Conservation (phyloP, 495 filamentous ascomycete genomes). For the Stereocaulon alpinum region DNA sequence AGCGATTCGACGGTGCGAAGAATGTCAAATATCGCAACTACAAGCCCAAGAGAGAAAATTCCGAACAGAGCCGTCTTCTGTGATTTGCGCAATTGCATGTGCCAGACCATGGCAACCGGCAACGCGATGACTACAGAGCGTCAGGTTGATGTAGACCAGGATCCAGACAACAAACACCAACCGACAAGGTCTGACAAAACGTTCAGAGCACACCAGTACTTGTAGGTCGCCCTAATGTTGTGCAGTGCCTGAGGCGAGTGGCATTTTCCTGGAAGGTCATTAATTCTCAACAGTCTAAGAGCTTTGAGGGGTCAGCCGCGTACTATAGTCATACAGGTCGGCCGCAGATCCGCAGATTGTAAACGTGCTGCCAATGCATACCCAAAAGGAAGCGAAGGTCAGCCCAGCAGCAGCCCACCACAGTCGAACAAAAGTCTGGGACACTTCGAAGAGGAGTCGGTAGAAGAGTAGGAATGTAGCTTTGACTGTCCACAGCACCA, state of each 20-base stretch:
- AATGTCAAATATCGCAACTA: conserved; percentile 16
- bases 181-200: conserved; percentile 10
- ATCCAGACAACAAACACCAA: background rate
- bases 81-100: conserved; percentile 8
- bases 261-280: conserved; percentile 5
- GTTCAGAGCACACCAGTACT: conserved; percentile 19
- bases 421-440: conserved; percentile 5
- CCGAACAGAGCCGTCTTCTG: conserved; percentile 9
- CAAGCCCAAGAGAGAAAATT: conserved; percentile 12
- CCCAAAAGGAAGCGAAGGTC: conserved; percentile 15
- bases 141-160: background rate
- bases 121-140: conserved; percentile 8
- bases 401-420: conserved; percentile 15
- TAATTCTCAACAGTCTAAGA: background rate
- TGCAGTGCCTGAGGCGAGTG: conserved; percentile 7
- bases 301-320: background rate
- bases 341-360: conserved; percentile 13
- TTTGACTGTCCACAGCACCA: conserved; percentile 16
- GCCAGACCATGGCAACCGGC: conserved; percentile 14
- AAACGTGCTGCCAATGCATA: conserved; percentile 16
- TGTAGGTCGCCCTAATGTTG: conserved; percentile 13
- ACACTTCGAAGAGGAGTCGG: conserved; percentile 14
- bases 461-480: conserved; percentile 18
- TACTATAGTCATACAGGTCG: conserved; percentile 11
- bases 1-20: conserved; percentile 17